phyloP scores from a whole-genome alignment of 805 yeast genomes.

The Isabelozyma rhagii region DNA sequence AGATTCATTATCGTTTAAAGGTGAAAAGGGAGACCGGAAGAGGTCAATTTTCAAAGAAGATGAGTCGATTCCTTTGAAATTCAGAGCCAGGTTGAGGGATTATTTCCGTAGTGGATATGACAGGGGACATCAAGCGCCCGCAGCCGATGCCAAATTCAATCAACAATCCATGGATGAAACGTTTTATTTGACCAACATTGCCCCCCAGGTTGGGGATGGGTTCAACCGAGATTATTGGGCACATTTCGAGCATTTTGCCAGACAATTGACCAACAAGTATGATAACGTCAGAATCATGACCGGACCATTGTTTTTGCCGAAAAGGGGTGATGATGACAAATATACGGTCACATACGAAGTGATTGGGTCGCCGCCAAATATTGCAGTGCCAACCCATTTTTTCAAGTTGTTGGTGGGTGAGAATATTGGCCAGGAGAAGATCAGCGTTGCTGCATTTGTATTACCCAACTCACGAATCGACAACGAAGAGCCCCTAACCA shows the following conservation, averaged over 20 bases:
- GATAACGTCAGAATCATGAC: constrained; percentile 81
- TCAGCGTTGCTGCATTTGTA: constrained; percentile 90
- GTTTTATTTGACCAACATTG: constrained; percentile 81
- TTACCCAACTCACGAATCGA: constrained; percentile 82
- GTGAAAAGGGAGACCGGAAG: constrained; percentile 65
- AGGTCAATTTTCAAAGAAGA: constrained; percentile 86
- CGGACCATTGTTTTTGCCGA: constrained; percentile 90
- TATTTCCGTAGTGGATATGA: constrained; percentile 95
- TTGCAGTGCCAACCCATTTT: constrained; percentile 98
- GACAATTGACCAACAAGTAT: constrained; percentile 72
- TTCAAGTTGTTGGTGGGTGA: constrained; percentile 90
- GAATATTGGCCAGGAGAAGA: constrained; percentile 35
- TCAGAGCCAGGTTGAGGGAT: constrained; percentile 75
- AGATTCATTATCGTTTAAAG: constrained; percentile 48
- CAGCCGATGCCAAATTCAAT: constrained; percentile 90
- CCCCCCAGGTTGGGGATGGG: constrained; percentile 97
- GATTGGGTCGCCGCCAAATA: constrained; percentile 92
- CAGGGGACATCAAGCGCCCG: constrained; percentile 97
- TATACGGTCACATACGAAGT: constrained; percentile 84
- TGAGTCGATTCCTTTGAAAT: constrained; percentile 69
- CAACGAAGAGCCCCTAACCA: constrained; percentile 65
- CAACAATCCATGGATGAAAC: constrained; percentile 96
- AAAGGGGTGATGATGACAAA: constrained; percentile 76
- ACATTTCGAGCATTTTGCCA: constrained; percentile 84
- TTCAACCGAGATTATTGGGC: constrained; percentile 98